Conservation (phyloP, 306 rosid species). For the Vachellia collinsii region DNA sequence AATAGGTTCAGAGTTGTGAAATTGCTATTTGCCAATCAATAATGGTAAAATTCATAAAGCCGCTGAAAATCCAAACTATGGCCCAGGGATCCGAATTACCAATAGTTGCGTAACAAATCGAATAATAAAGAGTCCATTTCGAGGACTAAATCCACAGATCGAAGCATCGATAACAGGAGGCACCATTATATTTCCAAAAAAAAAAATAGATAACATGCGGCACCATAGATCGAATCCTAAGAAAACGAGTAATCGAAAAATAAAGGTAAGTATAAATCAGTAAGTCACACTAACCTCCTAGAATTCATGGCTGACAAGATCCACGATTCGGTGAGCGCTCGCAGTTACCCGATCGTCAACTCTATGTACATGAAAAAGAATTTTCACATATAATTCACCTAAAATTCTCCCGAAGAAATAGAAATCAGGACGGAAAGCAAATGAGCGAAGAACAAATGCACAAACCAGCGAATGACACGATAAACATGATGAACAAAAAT, state of each 20-base stretch:
- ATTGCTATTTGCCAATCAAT: slow-evolving; percentile 2
- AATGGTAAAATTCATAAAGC: background rate
- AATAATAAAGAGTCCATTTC: background rate
- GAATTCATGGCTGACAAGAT: slow-evolving; percentile 44
- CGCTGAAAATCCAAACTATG: slow-evolving; percentile 5
- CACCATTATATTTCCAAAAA: no score
- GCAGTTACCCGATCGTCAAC: slow-evolving; percentile 31
- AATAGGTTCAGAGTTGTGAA: slow-evolving; percentile 16
- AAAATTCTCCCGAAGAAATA: background rate
- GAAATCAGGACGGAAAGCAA: background rate
- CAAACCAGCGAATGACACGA: background rate
- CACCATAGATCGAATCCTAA: slow-evolving; percentile 1
- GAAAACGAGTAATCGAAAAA: background rate
- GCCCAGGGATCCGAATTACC: slow-evolving; percentile 13
- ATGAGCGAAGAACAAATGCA: slow-evolving; percentile 6
- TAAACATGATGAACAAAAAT: background rate
- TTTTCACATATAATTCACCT: slow-evolving; percentile 5
- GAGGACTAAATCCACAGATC: slow-evolving; percentile 10
- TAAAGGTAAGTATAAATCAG: background rate
- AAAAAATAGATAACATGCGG: no score
- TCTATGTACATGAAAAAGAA: slow-evolving; percentile 27
- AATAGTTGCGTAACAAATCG: slow-evolving; percentile 1
- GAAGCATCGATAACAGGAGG: background rate
- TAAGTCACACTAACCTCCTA: slow-evolving; percentile 41
- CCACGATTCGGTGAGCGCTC: slow-evolving; percentile 3